Conservation (phyloP, 345 rosid genomes). For the Linum lewisii region DNA sequence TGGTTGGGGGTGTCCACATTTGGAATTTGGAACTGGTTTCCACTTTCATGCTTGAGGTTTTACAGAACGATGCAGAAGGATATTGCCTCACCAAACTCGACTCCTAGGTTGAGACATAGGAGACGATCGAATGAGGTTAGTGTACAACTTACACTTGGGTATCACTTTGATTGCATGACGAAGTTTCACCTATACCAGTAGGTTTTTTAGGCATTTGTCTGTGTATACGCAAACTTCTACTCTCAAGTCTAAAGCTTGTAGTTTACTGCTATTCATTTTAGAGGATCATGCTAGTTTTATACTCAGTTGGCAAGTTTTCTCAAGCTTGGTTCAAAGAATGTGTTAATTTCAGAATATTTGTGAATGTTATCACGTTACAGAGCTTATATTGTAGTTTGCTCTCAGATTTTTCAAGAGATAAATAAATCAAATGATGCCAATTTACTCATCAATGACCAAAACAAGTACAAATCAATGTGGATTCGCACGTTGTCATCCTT, state of each 20-base stretch:
- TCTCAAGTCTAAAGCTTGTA: neutral
- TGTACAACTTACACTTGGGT: neutral
- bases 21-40: conserved; percentile 24
- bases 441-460: conserved; percentile 15
- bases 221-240: neutral
- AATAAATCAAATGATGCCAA: conserved; percentile 8
- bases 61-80: conserved; percentile 6
- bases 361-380: too few species aligned
- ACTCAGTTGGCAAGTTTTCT: neutral
- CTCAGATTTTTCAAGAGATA: conserved; percentile 16
- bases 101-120: conserved; percentile 15
- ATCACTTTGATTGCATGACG: too few species aligned
- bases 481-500: conserved; percentile 16
- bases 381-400: neutral
- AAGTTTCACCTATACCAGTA: neutral
- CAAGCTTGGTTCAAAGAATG: neutral
- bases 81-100: neutral
- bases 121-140: conserved; percentile 16
- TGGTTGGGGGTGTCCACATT: conserved; percentile 63
- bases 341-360: too few species aligned
- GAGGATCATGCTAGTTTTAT: too few species aligned
- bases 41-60: neutral
- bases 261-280: neutral
- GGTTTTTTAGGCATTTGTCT: neutral
- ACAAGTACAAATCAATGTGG: conserved; percentile 21